Evolutionary conservation across 2,329 filamentous ascomycete species (phyloP).

Genomic region (Pseudogymnoascus pannorum): DNA sequence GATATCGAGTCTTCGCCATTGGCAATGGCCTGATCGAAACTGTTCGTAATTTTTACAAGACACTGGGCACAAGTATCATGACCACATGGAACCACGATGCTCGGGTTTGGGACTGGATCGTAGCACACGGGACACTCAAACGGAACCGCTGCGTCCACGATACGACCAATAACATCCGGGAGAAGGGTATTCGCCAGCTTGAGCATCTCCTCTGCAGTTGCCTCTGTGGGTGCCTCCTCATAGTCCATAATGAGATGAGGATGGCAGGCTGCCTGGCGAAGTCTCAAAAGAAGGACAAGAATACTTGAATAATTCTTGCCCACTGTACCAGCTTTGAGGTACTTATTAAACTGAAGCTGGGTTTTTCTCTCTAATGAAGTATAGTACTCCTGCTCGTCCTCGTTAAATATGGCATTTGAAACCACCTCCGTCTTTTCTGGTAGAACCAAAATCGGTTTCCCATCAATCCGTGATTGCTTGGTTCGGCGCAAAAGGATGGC

Average conservation of each 20-base stretch:
- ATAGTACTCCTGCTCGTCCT: conserved; percentile 61
- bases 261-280: conserved; percentile 77
- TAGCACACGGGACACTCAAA: conserved; percentile 82
- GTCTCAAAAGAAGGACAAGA: conserved; percentile 67
- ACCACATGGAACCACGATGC: conserved; percentile 75
- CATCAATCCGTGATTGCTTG: conserved; percentile 72
- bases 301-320: conserved; percentile 71
- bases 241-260: conserved; percentile 64
- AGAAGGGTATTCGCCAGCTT: conserved; percentile 55
- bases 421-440: conserved; percentile 57
- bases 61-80: conserved; percentile 75
- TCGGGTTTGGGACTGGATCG: conserved; percentile 66
- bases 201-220: conserved; percentile 35
- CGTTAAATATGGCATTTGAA: conserved; percentile 56
- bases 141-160: conserved; percentile 37
- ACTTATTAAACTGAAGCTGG: conserved; percentile 68
- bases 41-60: conserved; percentile 61
- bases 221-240: conserved; percentile 30
- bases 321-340: conserved; percentile 60
- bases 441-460: conserved; percentile 64
- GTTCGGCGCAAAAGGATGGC: conserved; percentile 76
- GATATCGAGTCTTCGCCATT: conserved; percentile 48
- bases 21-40: conserved; percentile 44
- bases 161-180: conserved; percentile 54
- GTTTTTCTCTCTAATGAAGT: conserved; percentile 57